Evolutionary conservation across 176 grass and related monocot genomes (phyloP).

Genomic region (Aegilops umbellulata): DNA sequence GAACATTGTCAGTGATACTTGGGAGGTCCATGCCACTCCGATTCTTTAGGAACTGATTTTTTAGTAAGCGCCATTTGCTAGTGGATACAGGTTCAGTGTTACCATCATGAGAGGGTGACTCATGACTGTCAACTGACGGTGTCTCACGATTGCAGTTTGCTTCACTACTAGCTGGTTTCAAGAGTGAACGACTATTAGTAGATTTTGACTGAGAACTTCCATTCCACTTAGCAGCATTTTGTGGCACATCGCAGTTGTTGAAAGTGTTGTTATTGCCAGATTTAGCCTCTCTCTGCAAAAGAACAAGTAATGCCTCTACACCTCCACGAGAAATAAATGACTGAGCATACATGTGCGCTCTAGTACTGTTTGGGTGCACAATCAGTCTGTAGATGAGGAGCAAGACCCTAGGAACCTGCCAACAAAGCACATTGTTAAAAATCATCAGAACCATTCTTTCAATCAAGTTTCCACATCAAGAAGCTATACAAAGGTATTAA

Average conservation of each 20-base stretch:
- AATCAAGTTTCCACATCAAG: conserved; percentile 18
- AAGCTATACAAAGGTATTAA: conserved; percentile 3
- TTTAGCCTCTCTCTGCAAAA: conserved; percentile 75
- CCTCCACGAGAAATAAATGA: conserved; percentile 67
- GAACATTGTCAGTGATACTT: conserved; percentile 61
- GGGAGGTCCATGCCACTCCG: conserved; percentile 58
- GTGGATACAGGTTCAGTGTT: conserved; percentile 31
- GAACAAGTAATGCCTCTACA: conserved; percentile 80
- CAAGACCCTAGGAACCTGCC: conserved; percentile 78
- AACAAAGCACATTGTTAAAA: conserved; percentile 31
- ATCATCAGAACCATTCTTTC: conserved; percentile 17
- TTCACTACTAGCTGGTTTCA: conserved; percentile 32
- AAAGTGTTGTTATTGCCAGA: conserved; percentile 50
- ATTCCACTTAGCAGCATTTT: conserved; percentile 2
- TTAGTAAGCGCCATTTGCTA: conserved; percentile 56
- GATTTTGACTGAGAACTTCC: conserved; percentile 30
- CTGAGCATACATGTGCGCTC: conserved; percentile 61
- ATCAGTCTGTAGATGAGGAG: conserved; percentile 82
- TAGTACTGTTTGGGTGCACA: conserved; percentile 65
- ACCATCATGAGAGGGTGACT: conserved; percentile 31
- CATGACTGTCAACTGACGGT: conserved; percentile 30
- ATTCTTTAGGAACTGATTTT: conserved; percentile 68
- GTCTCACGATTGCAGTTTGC: conserved; percentile 16
- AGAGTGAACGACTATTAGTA: conserved; percentile 12
- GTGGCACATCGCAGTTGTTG: conserved; percentile 34